phyloP scores from a whole-genome alignment of 2,329 filamentous ascomycete genomes.

The Apiospora hydei region DNA sequence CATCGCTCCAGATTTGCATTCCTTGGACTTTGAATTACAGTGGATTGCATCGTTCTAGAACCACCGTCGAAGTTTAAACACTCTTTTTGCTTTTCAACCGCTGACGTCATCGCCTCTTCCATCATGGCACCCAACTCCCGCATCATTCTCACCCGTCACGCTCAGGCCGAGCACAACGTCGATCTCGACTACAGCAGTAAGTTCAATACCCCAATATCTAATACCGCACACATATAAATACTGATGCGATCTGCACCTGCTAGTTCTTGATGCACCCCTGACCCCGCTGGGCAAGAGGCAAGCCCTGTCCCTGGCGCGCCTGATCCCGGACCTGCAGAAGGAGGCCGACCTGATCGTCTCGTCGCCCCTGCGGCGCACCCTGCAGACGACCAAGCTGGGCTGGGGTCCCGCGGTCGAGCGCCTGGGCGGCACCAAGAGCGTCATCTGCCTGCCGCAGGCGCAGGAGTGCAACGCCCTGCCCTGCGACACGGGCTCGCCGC shows the following conservation, averaged over 20 bases:
- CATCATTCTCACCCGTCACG: slow-evolving; percentile 38
- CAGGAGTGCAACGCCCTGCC: slow-evolving; percentile 41
- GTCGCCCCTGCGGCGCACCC: slow-evolving; percentile 42
- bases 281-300: slow-evolving; percentile 38
- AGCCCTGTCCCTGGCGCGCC: slow-evolving; percentile 33
- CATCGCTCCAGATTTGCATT: neutral
- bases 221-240: too few relatives aligned
- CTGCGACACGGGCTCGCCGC: slow-evolving; percentile 43
- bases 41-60: neutral
- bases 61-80: neutral
- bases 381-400: slow-evolving; percentile 43
- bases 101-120: slow-evolving; percentile 19
- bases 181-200: slow-evolving; percentile 37
- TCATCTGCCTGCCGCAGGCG: slow-evolving; percentile 40
- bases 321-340: slow-evolving; percentile 32
- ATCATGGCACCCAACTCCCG: slow-evolving; percentile 39
- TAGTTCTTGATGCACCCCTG: slow-evolving; percentile 38
- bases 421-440: slow-evolving; percentile 32
- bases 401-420: slow-evolving; percentile 35
- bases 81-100: neutral
- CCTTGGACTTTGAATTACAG: neutral
- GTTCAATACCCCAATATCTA: neutral
- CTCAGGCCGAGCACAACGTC: slow-evolving; percentile 40
- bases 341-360: slow-evolving; percentile 39
- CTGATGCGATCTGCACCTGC: neutral